phyloP scores from a whole-genome alignment of 2,329 filamentous ascomycete genomes.

The Pyrenochaeta sp. region DNA sequence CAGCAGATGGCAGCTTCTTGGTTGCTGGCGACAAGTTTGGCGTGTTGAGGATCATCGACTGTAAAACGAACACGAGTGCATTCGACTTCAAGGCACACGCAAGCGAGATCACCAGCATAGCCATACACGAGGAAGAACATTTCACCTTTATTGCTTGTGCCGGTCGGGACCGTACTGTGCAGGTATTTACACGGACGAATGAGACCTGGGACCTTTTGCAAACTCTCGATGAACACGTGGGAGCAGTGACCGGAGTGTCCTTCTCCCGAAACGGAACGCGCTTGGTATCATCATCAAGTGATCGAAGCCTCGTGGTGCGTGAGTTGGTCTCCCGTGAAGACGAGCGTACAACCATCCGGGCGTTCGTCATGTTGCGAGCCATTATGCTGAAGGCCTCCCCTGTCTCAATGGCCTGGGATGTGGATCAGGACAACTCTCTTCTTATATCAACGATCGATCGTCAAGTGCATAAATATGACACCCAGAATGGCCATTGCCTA shows the following conservation, averaged over 20 bases:
- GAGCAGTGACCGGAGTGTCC: conserved; percentile 80
- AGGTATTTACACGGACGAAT: conserved; percentile 75
- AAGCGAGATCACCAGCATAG: conserved; percentile 83
- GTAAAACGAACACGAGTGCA: conserved; percentile 66
- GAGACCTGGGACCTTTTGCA: conserved; percentile 80
- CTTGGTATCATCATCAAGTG: conserved; percentile 82
- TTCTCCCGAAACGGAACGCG: conserved; percentile 75
- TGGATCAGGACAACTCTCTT: conserved; percentile 65
- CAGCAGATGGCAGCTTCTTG: conserved; percentile 70
- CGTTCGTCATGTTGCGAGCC: conserved; percentile 78
- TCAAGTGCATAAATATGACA: conserved; percentile 66
- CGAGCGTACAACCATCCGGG: conserved; percentile 65
- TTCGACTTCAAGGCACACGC: conserved; percentile 86
- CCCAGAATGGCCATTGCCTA: conserved; percentile 73
- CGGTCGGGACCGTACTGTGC: conserved; percentile 83
- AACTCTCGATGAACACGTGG: conserved; percentile 90
- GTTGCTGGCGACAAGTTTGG: conserved; percentile 88
- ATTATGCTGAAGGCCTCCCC: conserved; percentile 88
- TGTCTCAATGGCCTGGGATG: conserved; percentile 78
- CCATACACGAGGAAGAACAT: conserved; percentile 71
- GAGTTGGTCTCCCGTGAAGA: conserved; percentile 78
- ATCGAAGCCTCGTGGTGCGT: conserved; percentile 85
- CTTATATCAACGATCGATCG: conserved; percentile 70
- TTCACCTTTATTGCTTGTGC: conserved; percentile 79
- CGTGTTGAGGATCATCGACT: conserved; percentile 75